Conservation (phyloP, 345 rosid species). For the Linum tenue region DNA sequence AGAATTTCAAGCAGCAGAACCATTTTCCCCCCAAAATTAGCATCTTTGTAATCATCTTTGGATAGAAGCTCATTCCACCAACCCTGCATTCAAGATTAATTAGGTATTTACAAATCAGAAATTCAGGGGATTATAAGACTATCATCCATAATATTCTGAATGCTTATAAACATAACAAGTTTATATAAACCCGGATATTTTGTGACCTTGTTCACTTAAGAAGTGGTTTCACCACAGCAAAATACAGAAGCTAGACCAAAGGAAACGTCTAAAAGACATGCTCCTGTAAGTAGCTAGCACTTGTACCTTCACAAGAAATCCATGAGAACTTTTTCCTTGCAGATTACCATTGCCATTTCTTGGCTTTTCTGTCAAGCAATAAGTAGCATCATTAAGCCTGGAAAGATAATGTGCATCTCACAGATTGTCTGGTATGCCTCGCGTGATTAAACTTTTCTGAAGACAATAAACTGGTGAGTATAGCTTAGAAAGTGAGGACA, state of each 20-base stretch:
- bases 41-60: conserved; percentile 58
- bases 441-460: background rate
- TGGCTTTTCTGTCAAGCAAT: conserved; percentile 45
- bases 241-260: too few species aligned
- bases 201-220: too few species aligned
- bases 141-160: too few species aligned
- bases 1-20: conserved; percentile 87
- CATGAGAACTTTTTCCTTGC: conserved; percentile 47
- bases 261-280: background rate
- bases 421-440: background rate
- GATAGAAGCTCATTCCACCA: conserved; percentile 97
- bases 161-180: background rate
- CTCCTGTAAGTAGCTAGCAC: background rate
- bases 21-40: conserved; percentile 89
- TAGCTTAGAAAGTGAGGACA: conserved; percentile 2
- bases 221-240: too few species aligned
- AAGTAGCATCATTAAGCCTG: background rate
- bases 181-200: background rate
- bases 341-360: conserved; percentile 34
- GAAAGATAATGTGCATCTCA: background rate
- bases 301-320: conserved; percentile 65
- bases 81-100: conserved; percentile 33
- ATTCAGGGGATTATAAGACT: background rate
- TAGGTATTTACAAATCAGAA: background rate
- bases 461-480: background rate